A percentile compares a stretch with the other conserved stretches of the same genome.
Evolutionary conservation across 2,329 filamentous ascomycete species (phyloP).

Genomic region (Arthrocladium fulminans): DNA sequence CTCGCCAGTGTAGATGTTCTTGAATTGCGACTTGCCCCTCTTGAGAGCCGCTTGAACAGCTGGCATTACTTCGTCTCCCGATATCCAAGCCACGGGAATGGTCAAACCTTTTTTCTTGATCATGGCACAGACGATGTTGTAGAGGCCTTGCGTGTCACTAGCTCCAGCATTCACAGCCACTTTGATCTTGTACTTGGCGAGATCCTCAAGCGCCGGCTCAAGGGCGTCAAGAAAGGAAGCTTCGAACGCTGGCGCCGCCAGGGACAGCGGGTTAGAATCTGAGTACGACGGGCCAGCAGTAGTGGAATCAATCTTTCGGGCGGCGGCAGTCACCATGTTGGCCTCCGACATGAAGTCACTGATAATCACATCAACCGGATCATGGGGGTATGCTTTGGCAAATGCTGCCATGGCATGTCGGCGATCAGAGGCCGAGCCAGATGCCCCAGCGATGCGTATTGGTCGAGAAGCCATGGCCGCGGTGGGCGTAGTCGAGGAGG

Average conservation of each 20-base stretch:
- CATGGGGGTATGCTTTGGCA: conserved; percentile 33
- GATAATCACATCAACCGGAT: conserved; percentile 41
- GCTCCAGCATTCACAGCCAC: conserved; percentile 39
- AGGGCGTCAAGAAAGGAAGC: conserved; percentile 44
- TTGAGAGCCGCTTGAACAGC: conserved; percentile 27
- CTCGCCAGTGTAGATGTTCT: conserved; percentile 34
- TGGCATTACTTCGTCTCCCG: conserved; percentile 38
- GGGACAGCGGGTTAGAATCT: conserved; percentile 13
- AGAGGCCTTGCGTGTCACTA: conserved; percentile 34
- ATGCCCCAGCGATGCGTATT: conserved; percentile 27
- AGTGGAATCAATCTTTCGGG: conserved; percentile 32
- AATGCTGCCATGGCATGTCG: conserved; percentile 38
- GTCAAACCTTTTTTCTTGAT: conserved; percentile 31
- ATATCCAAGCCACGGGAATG: conserved; percentile 42
- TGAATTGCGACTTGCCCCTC: conserved; percentile 30
- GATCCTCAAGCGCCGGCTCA: conserved; percentile 32
- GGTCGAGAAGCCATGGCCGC: conserved; percentile 6
- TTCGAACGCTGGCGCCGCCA: conserved; percentile 39
- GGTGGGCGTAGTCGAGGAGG: no score
- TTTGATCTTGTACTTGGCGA: conserved; percentile 35
- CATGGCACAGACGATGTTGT: conserved; percentile 31
- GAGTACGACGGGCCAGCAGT: conserved; percentile 12
- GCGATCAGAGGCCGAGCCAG: conserved; percentile 38
- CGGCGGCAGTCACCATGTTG: conserved; percentile 42
- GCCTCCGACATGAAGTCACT: conserved; percentile 42